Base-by-base conservation (phyloP, 768 basidiomycete genomes). In the Cystofilobasidium capitatum region DNA sequence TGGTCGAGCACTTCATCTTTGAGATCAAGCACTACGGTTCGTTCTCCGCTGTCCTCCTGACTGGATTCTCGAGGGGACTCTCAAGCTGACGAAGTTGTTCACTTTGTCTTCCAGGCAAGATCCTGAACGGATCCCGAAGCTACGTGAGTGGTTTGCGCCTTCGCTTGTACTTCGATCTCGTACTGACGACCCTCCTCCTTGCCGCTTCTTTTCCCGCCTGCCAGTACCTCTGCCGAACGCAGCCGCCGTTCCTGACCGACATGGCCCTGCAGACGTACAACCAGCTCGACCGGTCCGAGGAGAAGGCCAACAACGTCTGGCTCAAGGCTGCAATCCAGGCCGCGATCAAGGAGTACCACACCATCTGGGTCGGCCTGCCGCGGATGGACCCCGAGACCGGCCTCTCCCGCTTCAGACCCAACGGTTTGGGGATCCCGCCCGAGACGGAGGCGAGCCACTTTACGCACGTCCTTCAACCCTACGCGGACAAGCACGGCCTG, bases 401-500 rank as follows among this genome's bases (percentile, higher is more conserved):
- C 31, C 83, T 99, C 20, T 96, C 93, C 0, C 85, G 96, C 58
- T 99, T 86, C 79, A 86, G 93, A 35, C 94, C 94, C 12, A 90
- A 88, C 69, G 96, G 96, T 17, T 75, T 91, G 13, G 96, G 96
- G 35, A 96, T 99, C 67, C 96, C 94, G 16, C 96, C 96, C 0
- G 96, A 99, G 80, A 99, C 96, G 0, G 96, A 99, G 77, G 96
- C 96, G 2, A 88, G 88, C 9, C 96, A 99, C 79, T 99, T 99
- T 78, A 97, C 92, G 2, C 92, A 96, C 75, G 88, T 98, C 73
- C 84, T 99, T 57, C 91, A 96, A 78, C 96, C 96, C 2, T 98
- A 84, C 74, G 96, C 96, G 39, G 82, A 81, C 62, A 93, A 94
- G 79, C 86, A 92, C 71, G 91, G 94, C 6, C 81, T 99, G 47